Evolutionary conservation across 306 rosid species (phyloP), one percentile per base, ranked within the genome.

Genomic region (Styphnolobium japonicum): DNA sequence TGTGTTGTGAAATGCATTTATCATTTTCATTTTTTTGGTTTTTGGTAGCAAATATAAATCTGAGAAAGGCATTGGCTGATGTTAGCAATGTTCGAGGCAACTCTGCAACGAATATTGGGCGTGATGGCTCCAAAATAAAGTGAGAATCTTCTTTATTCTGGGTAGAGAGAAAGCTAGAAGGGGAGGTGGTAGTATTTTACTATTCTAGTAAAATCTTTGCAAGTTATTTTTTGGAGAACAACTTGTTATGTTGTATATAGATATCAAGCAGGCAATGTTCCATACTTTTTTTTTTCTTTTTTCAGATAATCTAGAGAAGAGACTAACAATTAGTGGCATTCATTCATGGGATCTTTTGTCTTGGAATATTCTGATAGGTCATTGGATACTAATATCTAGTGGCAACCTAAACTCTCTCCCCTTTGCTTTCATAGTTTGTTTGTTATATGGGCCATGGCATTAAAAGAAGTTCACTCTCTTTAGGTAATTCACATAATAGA

Each of bases 51-150:
- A 83, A 83, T 55, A 57, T 51, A 60, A 82, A 72, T 29, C 68
- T 58, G 80, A 89, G 97, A 71, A 92, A 81, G 85, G 89, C 97
- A 71, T 71, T 92, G 86, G 87, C 89, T 49, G 97, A 94, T 83
- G 90, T 94, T 33, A 91, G 95, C 90, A 94, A 94, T 79, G 78
- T 67, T 36, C 82, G 78, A 63, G 80, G 77, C 68, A 87, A 69
- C 81, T 79, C 88, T 76, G 80, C 82, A 0, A 84, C 75, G 83
- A 75, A 70, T 67, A 39, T 52, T 52, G 58, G 63, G 43, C 84
- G 46, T 48, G 76, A 69, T 46, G 71, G 80, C 88, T 90, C 86
- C 16, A 90, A 87, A 85, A 78, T 49, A 40, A 86, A 75, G 98
- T 94, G 80, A 91, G 97, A 80, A 63, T 82, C 65, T 58, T 78